A percentile compares a stretch with the other conserved stretches of the same genome.
phyloP scores from a whole-genome alignment of 768 basidiomycete species.

The Serpula lacrymans region DNA sequence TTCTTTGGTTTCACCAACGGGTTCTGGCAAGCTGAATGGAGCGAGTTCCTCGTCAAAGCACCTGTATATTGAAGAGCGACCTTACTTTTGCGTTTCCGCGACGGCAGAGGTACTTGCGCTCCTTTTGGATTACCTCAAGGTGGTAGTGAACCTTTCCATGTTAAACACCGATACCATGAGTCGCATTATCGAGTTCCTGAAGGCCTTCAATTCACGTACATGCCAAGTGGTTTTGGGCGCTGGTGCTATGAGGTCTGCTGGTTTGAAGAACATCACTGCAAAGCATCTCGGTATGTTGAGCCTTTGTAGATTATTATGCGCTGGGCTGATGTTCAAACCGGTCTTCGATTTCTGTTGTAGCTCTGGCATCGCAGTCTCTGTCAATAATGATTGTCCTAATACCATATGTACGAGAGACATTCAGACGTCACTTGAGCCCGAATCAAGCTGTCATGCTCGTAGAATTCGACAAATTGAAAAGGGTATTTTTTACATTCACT shows the following conservation, averaged over 20 bases:
- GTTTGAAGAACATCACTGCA: conserved; percentile 96
- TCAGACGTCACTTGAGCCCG: conserved; percentile 87
- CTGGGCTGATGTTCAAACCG: conserved; percentile 7
- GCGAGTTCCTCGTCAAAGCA: conserved; percentile 46
- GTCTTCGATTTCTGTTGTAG: conserved; percentile 37
- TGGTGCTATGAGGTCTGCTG: conserved; percentile 98
- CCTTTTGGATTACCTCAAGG: conserved; percentile 79
- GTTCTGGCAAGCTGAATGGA: conserved; percentile 18
- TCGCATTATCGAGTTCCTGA: conserved; percentile 91
- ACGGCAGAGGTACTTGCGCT: conserved; percentile 72
- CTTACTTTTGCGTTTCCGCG: conserved; percentile 83
- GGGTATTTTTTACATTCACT: conserved; percentile 42
- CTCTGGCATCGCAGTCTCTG: conserved; percentile 92
- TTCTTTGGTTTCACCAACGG: conserved; percentile 2
- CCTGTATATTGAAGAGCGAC: conserved; percentile 75
- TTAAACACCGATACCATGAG: conserved; percentile 96
- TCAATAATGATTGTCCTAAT: conserved; percentile 93
- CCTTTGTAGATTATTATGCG: conserved; percentile 3
- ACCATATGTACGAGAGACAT: conserved; percentile 93
- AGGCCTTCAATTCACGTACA: conserved; percentile 96
- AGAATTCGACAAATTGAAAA: conserved; percentile 97
- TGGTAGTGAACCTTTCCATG: conserved; percentile 84
- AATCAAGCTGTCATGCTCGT: conserved; percentile 96
- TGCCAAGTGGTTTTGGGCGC: conserved; percentile 98
- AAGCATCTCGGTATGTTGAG: conserved; percentile 80